Evolutionary conservation across 805 yeast genomes (phyloP), one percentile per base, ranked within the genome.

Genomic region (Komagataella populi): DNA sequence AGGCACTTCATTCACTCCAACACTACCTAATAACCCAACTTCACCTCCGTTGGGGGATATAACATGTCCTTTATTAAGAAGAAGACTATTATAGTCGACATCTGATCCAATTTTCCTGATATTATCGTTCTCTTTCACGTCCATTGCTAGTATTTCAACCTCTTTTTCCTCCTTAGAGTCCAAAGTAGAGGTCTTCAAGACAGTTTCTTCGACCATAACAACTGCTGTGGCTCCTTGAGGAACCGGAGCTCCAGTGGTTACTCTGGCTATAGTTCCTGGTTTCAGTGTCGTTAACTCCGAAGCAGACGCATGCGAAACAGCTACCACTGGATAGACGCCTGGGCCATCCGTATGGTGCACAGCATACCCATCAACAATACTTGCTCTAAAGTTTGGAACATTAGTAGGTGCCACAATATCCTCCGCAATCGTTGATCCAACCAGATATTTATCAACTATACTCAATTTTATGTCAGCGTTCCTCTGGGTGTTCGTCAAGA

Each of bases 301-400:
- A 4, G 70, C 61, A 3, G 69, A 59, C 16, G 78, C 78, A 59
- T 71, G 76, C 1, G 77, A 69, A 5, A 71, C 61, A 2, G 65
- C 53, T 0, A 65, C 69, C 5, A 77, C 70, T 0, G 70, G 70
- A 51, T 70, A 71, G 0, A 59, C 57, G 1, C 76, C 78, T 0
- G 78, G 73, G 7, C 78, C 74, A 55, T 73, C 79, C 0, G 66
- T 50, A 52, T 68, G 67, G 4, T 63, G 52, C 0, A 76, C 77
- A 1, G 81, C 81, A 55, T 77, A 77, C 0, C 82, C 82, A 56
- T 77, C 82, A 3, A 77, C 81, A 23, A 77, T 73, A 52, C 78
- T 71, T 2, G 82, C 80, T n/a, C 76, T 57, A 60, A 73, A 76
- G 16, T 68, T 64, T 0, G 81, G 81, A 10, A 75, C 76, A 50